phyloP scores from a whole-genome alignment of 805 yeast genomes.

The Yarrowia bubula region DNA sequence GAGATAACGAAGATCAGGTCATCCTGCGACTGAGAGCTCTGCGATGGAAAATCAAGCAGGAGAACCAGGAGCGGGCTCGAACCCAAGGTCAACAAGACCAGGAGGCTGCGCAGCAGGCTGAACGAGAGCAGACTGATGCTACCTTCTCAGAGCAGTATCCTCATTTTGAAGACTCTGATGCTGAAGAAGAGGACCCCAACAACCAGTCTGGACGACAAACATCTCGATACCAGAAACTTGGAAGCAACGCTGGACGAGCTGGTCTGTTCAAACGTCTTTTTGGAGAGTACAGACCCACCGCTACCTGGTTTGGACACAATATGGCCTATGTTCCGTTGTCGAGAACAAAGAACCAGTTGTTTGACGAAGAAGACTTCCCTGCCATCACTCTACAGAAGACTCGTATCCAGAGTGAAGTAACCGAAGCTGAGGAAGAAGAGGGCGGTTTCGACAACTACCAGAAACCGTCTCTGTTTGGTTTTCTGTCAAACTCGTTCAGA shows the following conservation, averaged over 20 bases:
- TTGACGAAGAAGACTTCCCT: slow-evolving; percentile 22
- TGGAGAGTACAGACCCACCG: slow-evolving; percentile 15
- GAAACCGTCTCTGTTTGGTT: not conserved
- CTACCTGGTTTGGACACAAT: slow-evolving; percentile 13
- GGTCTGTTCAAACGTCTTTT: slow-evolving; percentile 13
- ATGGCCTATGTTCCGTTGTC: slow-evolving; percentile 18
- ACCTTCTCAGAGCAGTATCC: slow-evolving; percentile 17
- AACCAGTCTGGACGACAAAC: not conserved
- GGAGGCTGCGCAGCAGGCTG: too few relatives aligned
- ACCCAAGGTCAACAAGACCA: not conserved
- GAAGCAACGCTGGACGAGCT: not conserved
- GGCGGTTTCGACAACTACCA: slow-evolving; percentile 20
- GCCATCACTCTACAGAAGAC: slow-evolving; percentile 1
- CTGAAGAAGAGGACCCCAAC: not conserved
- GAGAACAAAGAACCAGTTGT: slow-evolving; percentile 1
- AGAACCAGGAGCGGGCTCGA: slow-evolving; percentile 14
- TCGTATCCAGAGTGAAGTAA: not conserved
- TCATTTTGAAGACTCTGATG: slow-evolving; percentile 8
- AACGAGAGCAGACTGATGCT: not conserved
- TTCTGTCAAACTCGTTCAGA: slow-evolving; percentile 14
- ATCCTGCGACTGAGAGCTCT: slow-evolving; percentile 29
- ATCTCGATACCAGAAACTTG: slow-evolving; percentile 5
- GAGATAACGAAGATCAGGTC: slow-evolving; percentile 35
- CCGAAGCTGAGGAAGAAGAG: not conserved
- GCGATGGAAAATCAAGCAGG: slow-evolving; percentile 25